Conservation (phyloP, 352 stramenopile genomes). For the Peronosclerospora sorghi region DNA sequence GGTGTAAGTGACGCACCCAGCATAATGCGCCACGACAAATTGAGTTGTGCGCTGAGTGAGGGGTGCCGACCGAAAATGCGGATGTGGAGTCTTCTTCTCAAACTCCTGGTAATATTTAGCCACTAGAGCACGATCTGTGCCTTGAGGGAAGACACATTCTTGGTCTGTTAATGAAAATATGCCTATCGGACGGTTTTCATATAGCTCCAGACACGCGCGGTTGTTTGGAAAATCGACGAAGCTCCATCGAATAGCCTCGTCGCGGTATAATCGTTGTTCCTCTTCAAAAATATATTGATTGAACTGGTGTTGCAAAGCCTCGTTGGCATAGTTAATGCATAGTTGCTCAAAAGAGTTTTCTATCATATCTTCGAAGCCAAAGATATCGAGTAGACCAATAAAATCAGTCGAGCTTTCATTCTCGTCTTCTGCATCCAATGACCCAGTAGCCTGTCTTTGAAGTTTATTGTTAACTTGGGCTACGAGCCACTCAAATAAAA, state of each 20-base stretch:
- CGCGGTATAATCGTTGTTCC: constrained; percentile 65
- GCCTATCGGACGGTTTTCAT: constrained; percentile 64
- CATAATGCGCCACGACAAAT: constrained; percentile 84
- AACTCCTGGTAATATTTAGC: constrained; percentile 73
- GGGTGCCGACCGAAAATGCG: constrained; percentile 40
- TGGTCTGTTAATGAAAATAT: constrained; percentile 79
- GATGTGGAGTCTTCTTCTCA: constrained; percentile 39
- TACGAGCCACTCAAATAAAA: constrained; percentile 93
- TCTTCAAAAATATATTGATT: constrained; percentile 89
- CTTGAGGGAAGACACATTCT: constrained; percentile 72
- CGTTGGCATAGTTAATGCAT: constrained; percentile 88
- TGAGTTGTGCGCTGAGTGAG: constrained; percentile 45
- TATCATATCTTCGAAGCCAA: constrained; percentile 83
- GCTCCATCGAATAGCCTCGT: constrained; percentile 64
- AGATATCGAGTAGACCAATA: constrained; percentile 82
- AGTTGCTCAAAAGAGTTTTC: constrained; percentile 84
- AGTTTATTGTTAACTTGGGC: constrained; percentile 84
- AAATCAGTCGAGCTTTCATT: constrained; percentile 28
- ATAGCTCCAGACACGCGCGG: constrained; percentile 59
- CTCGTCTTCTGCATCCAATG: constrained; percentile 8
- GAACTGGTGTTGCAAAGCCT: constrained; percentile 82
- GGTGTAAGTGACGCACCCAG: constrained; percentile 69
- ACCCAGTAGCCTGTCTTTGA: constrained; percentile 8
- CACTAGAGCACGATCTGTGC: constrained; percentile 58
- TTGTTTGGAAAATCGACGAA: constrained; percentile 82